Base-by-base conservation (phyloP, 345 rosid genomes). In the Corchorus capsularis region DNA sequence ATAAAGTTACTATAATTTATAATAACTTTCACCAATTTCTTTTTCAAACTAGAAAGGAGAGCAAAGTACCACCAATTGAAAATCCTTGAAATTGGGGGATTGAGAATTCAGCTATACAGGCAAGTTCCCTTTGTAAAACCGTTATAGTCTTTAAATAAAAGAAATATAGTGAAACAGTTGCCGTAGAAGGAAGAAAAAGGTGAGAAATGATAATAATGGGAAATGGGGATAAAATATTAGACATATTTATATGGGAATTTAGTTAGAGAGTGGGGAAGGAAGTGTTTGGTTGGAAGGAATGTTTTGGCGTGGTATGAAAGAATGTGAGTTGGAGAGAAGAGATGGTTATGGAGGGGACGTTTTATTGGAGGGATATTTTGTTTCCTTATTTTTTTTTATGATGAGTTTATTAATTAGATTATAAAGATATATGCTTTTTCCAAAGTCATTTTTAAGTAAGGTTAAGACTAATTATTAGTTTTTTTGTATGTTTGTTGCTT, bases 281-380 rank as follows among this genome's bases (percentile, higher is more conserved):
- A 56, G 74, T 60, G 65, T 15, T 53, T 80, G 67, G 88, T 80
- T 80, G 80, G 69, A 70, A 78, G 69, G 27, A 19, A 55, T 71
- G 75, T 72, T 78, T 70, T 83, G 86, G 94, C 85, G 87, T 87
- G 80, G 78, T 63, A 77, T 74, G 75, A 50, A 87, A 83, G 90
- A 62, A 73, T 79, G 73, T 53, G 83, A 70, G 79, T 62, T 75
- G 75, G 77, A 73, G 43, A 27, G 62, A 53, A 53, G 22, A 19
- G 60, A 17, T 15, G 74, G 74, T 39, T 39, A 27, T 27, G 74
- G 66, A 55, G 64, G 65, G 22, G 47, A 52, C 56, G 56, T 70
- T 35, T 27, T 32, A 27, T 39, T 71, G 71, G 66, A 64, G 63
- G 43, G 37, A 19, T 65, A 27, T 66, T 66, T 66, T 45, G 53